phyloP scores from a whole-genome alignment of 1,284 basidiomycete species.

The Neotropicomus parvogracilis region DNA sequence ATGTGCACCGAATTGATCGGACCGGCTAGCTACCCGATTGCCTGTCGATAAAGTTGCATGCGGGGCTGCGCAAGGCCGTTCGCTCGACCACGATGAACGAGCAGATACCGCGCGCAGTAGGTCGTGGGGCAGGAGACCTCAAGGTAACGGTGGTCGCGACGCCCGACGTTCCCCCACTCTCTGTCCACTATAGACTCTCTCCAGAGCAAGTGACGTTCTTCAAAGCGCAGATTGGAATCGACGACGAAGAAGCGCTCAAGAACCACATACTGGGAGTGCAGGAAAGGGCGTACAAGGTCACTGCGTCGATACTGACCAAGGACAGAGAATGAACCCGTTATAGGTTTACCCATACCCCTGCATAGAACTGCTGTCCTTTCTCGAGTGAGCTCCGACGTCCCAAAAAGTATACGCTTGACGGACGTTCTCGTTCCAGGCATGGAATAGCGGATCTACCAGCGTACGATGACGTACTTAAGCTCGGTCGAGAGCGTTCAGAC shows the following conservation, averaged over 20 bases:
- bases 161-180: background rate
- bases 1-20: too few species aligned
- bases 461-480: constrained; percentile 9
- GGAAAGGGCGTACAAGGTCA: constrained; percentile 15
- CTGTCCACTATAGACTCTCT: background rate
- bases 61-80: too few species aligned
- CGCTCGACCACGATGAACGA: background rate
- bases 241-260: constrained; percentile 10
- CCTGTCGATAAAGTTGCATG: too few species aligned
- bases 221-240: constrained; percentile 13
- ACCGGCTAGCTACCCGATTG: too few species aligned
- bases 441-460: constrained; percentile 1
- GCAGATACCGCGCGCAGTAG: background rate
- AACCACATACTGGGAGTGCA: constrained; percentile 14
- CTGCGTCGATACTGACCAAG: background rate
- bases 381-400: constrained; percentile 6
- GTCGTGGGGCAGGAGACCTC: background rate
- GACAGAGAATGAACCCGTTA: background rate
- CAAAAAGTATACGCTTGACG: background rate
- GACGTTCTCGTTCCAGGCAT: background rate
- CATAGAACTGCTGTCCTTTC: constrained; percentile 10
- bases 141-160: background rate
- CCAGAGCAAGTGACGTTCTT: constrained; percentile 2
- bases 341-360: constrained; percentile 16
- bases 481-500: constrained; percentile 9